Base-by-base conservation (phyloP, 495 filamentous ascomycete genomes). In the Penicillium cataractarum region DNA sequence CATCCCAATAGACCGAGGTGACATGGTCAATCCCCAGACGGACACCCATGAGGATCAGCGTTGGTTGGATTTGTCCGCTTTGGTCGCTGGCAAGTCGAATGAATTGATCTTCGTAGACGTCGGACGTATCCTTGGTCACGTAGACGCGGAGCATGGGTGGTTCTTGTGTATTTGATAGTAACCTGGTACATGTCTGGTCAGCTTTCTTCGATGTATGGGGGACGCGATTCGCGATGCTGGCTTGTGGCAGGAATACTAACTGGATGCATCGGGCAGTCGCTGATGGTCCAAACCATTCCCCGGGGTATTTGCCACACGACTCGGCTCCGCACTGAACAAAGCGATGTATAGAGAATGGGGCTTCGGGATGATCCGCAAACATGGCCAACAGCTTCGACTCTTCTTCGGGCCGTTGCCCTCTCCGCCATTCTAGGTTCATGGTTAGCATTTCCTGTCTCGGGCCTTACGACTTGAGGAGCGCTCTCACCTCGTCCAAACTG, bases 281-380 rank as follows among this genome's bases (percentile, higher is more conserved):
- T 17, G 92, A 97, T n/a, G 96, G 96, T 10, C 96, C 96, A 81
- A 99, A 99, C 96, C 96, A 99, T 76, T 97, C 91, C 26, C 96
- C 96, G 0, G 96, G 94, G 73, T 93, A 89, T 71, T 97, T 98
- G 7, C 92, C 93, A 71, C 95, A 99, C 13, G 90, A 90, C 33
- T 84, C 80, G 19, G 94, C 92, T 4, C 96, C 96, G 67, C 96
- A 89, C 52, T 89, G 80, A 29, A 98, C 96, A 67, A 99, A 99
- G 62, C 86, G 90, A 66, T 99, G 96, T 69, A 99, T 94, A 8
- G 95, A 98, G 71, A 96, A 97, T 3, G 91, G 92, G 3, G 95
- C 92, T 58, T 83, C 82, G 8, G 91, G 86, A 63, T 92, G 87
- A 72, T 99, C 96, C 5, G 93, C 92, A 67, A 99, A 99, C 55